Evolutionary conservation across 345 rosid species (phyloP).

Genomic region (Gossypium stocksii): DNA sequence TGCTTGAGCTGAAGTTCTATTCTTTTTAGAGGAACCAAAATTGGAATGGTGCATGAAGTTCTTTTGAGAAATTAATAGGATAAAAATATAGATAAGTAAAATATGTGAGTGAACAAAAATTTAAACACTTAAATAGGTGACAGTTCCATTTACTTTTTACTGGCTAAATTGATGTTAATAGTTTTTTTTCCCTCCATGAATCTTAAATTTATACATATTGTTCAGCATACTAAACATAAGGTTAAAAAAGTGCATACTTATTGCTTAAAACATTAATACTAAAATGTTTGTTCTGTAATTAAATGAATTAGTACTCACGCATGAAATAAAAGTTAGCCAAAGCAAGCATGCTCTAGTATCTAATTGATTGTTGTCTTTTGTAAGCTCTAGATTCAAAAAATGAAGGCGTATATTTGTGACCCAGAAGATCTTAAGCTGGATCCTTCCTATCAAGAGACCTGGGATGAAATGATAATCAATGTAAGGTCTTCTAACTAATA

Average conservation of each 20-base stretch:
- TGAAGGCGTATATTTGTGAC: slow-evolving; percentile 97
- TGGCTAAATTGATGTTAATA: not conserved
- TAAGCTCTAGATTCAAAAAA: slow-evolving; percentile 99
- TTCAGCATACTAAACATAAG: not conserved
- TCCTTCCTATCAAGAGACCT: slow-evolving; percentile 84
- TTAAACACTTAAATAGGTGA: slow-evolving; percentile 4
- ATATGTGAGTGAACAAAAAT: not conserved
- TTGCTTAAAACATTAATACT: not conserved
- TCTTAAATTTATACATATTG: not conserved
- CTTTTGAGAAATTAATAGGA: not conserved
- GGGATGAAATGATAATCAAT: slow-evolving; percentile 98
- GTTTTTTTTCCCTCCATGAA: not conserved
- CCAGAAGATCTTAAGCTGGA: slow-evolving; percentile 93
- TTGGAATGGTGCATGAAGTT: slow-evolving; percentile 12
- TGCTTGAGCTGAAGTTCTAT: slow-evolving; percentile 9
- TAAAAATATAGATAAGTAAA: not conserved
- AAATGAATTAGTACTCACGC: not conserved
- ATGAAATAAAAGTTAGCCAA: slow-evolving; percentile 9
- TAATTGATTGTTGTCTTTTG: slow-evolving; percentile 52
- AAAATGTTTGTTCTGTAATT: slow-evolving; percentile 2
- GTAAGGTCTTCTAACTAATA: slow-evolving; percentile 39
- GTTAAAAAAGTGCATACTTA: not conserved
- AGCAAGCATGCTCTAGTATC: slow-evolving; percentile 21
- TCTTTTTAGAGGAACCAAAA: not conserved
- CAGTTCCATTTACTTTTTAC: not conserved